Conservation (phyloP, 176 grass and related monocot species). For the Areca catechu region DNA sequence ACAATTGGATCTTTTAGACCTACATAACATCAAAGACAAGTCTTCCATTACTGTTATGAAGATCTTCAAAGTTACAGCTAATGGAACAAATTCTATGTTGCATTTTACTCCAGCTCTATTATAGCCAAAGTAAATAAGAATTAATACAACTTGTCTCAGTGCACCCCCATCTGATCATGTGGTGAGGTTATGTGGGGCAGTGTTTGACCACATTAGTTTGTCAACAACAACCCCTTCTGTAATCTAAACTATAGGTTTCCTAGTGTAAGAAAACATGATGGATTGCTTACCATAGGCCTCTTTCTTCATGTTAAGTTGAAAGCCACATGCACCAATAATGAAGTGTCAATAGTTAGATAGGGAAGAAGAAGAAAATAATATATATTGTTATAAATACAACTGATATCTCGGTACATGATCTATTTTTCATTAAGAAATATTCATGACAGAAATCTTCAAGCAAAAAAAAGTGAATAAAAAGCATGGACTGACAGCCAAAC, state of each 20-base stretch:
- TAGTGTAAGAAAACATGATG: no score
- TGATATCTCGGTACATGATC: no score
- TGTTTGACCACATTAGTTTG: no score
- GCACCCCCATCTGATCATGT: no score
- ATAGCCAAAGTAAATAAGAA: no score
- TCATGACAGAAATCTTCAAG: background rate
- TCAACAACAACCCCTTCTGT: no score
- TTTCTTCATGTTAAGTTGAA: conserved; percentile 61
- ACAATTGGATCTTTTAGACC: conserved; percentile 79
- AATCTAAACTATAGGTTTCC: no score
- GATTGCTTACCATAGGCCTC: conserved; percentile 63
- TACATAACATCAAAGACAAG: conserved; percentile 26
- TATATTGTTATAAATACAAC: background rate
- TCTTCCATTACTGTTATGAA: background rate
- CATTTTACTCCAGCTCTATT: no score
- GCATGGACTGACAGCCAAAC: conserved; percentile 14
- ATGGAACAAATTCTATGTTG: no score
- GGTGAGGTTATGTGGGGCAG: no score
- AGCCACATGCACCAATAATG: conserved; percentile 1
- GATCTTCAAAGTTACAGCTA: no score
- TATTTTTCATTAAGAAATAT: background rate
- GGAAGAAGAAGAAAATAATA: conserved; percentile 3
- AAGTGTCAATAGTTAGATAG: conserved; percentile 14
- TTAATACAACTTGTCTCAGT: no score
- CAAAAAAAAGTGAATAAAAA: background rate